Conservation (phyloP, 768 basidiomycete genomes). For the Russula foetens region DNA sequence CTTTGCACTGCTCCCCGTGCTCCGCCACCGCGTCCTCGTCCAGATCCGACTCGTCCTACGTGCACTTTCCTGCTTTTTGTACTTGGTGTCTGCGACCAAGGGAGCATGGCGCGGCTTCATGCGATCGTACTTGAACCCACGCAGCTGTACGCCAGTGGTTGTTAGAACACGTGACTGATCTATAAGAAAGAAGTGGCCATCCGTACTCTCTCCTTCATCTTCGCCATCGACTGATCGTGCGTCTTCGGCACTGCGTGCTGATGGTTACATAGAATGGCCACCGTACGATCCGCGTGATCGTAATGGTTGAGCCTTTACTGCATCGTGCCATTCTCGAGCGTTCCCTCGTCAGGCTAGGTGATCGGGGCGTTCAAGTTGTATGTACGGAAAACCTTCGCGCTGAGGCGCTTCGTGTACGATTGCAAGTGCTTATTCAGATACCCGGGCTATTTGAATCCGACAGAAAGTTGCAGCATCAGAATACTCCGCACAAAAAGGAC, state of each 20-base stretch:
- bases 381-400: slow-evolving; percentile 99
- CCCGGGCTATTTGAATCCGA: slow-evolving; percentile 47
- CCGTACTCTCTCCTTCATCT: slow-evolving; percentile 83
- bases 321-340: slow-evolving; percentile 59
- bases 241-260: slow-evolving; percentile 89
- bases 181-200: not conserved
- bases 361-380: slow-evolving; percentile 98
- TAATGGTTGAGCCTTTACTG: slow-evolving; percentile 97
- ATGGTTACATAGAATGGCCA: slow-evolving; percentile 99
- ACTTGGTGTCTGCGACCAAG: slow-evolving; percentile 68
- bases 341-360: slow-evolving; percentile 81
- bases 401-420: slow-evolving; percentile 93
- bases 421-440: slow-evolving; percentile 87
- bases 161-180: not conserved
- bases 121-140: slow-evolving; percentile 88
- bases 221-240: slow-evolving; percentile 90
- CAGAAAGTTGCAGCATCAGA: not conserved
- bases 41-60: slow-evolving; percentile 83
- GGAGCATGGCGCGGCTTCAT: slow-evolving; percentile 93
- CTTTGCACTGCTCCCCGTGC: slow-evolving; percentile 70
- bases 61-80: slow-evolving; percentile 76
- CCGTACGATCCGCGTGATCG: slow-evolving; percentile 94
- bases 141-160: slow-evolving; percentile 47
- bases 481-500: not conserved
- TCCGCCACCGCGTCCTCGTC: slow-evolving; percentile 85